These are phyloP conservation scores for Pittosporum tobira DNA, from an alignment of 129 eudicot species.

Conservation along the genomic window DNA sequence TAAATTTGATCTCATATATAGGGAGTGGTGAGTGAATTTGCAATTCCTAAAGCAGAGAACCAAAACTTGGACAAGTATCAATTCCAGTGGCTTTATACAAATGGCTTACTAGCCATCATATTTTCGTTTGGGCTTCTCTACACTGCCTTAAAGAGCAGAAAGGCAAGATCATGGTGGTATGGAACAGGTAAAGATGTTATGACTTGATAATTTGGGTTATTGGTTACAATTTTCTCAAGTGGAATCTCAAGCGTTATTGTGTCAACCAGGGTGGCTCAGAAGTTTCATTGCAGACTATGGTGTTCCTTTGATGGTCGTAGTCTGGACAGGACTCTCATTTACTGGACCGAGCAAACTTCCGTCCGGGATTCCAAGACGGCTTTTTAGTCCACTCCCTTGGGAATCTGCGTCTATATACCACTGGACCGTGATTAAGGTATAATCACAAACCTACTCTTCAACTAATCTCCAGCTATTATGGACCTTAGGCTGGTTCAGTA, in stretches of 20 bases:
- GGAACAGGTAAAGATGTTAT: conserved; percentile 28
- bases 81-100: conserved; percentile 52
- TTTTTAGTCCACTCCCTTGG: conserved; percentile 10
- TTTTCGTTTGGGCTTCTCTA: conserved; percentile 49
- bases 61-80: conserved; percentile 19
- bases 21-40: conserved; percentile 53
- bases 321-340: conserved; percentile 9
- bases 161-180: conserved; percentile 58
- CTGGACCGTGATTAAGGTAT: conserved; percentile 8
- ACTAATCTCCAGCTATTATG: background rate
- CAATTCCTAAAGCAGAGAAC: conserved; percentile 35
- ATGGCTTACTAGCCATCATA: conserved; percentile 43
- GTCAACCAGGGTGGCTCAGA: conserved; percentile 9
- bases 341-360: conserved; percentile 10
- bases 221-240: background rate
- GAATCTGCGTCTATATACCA: conserved; percentile 7
- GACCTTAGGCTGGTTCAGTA: background rate
- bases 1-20: conserved; percentile 4
- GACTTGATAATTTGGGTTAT: background rate
- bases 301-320: conserved; percentile 7
- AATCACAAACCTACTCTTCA: background rate
- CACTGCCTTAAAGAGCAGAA: conserved; percentile 46
- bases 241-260: background rate
- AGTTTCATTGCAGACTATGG: conserved; percentile 12
- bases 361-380: conserved; percentile 7